A percentile compares a stretch with the other conserved stretches of the same genome.
These are phyloP conservation scores for Lagenaria siceraria DNA, from an alignment of 306 rosid genomes.

Conservation along the genomic window DNA sequence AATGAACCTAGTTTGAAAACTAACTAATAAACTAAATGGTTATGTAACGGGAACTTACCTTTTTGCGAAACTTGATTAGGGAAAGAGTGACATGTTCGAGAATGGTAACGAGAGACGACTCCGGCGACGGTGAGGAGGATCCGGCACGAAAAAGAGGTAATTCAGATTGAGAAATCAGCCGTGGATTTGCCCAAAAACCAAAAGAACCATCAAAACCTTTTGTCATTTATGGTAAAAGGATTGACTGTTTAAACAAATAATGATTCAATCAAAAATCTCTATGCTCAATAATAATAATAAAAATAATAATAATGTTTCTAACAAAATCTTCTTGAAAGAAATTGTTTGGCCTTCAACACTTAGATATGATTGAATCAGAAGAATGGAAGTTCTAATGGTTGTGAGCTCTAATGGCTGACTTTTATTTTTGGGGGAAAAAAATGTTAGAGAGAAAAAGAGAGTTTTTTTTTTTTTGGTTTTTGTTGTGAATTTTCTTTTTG, in stretches of 20 bases:
- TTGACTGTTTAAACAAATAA: too few species aligned
- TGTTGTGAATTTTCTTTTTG: too few species aligned
- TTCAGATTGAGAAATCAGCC: constrained; percentile 7
- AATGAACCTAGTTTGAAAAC: too few species aligned
- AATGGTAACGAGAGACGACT: constrained; percentile 19
- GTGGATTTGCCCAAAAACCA: constrained; percentile 1
- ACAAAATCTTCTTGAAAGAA: not conserved
- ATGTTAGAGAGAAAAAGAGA: too few species aligned
- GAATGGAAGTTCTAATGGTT: too few species aligned
- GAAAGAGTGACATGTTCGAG: constrained; percentile 32
- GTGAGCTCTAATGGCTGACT: too few species aligned
- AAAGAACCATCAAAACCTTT: constrained; percentile 20
- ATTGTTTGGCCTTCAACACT: not conserved
- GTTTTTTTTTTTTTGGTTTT: too few species aligned
- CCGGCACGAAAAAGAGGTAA: constrained; percentile 4
- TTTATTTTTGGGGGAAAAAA: too few species aligned
- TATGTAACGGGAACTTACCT: constrained; percentile 1
- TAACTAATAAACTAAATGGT: too few species aligned
- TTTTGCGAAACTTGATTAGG: constrained; percentile 55
- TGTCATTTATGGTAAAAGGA: constrained; percentile 40
- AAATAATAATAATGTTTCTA: not conserved
- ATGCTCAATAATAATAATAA: not conserved
- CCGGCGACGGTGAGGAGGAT: constrained; percentile 33
- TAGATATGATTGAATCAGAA: too few species aligned
- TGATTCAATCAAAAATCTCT: too few species aligned